Conservation (phyloP, 1,284 basidiomycete genomes). For the Ceratobasidium sp. region DNA sequence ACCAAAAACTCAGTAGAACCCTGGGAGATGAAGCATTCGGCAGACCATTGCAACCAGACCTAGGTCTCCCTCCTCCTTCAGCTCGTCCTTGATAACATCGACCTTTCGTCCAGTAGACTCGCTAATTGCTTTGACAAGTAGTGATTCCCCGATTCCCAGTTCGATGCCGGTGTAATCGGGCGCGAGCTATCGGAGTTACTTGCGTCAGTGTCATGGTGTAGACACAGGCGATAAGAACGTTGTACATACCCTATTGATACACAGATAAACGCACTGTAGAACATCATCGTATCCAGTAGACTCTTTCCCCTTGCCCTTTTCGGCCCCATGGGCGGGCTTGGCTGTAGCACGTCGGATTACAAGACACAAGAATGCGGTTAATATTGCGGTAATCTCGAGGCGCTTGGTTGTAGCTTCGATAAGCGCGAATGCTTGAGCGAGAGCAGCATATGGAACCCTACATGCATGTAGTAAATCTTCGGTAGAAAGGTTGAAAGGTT, state of each 20-base stretch:
- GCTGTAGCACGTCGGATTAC: conserved; percentile 87
- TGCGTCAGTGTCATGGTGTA: not conserved
- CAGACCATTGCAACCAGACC: conserved; percentile 93
- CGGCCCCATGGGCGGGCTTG: conserved; percentile 67
- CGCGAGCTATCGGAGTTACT: conserved; percentile 70
- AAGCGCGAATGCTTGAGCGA: conserved; percentile 88
- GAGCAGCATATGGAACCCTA: conserved; percentile 93
- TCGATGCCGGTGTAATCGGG: conserved; percentile 98
- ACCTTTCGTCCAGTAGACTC: conserved; percentile 93
- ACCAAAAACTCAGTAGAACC: not conserved
- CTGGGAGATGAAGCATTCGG: conserved; percentile 22
- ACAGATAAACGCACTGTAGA: conserved; percentile 93
- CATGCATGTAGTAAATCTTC: conserved; percentile 40
- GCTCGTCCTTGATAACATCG: conserved; percentile 88
- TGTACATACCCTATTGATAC: conserved; percentile 89
- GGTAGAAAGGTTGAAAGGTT: not conserved
- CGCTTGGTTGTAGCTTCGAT: conserved; percentile 98
- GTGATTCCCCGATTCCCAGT: conserved; percentile 95
- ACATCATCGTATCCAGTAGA: conserved; percentile 61
- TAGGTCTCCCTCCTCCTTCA: conserved; percentile 95
- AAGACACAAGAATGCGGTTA: conserved; percentile 89
- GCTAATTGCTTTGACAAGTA: conserved; percentile 95
- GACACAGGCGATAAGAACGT: conserved; percentile 15
- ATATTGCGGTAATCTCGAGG: conserved; percentile 89
- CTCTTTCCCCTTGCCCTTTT: conserved; percentile 13